Evolutionary conservation across 2,329 filamentous ascomycete species (phyloP).

Genomic region (Chaetomium sp.): DNA sequence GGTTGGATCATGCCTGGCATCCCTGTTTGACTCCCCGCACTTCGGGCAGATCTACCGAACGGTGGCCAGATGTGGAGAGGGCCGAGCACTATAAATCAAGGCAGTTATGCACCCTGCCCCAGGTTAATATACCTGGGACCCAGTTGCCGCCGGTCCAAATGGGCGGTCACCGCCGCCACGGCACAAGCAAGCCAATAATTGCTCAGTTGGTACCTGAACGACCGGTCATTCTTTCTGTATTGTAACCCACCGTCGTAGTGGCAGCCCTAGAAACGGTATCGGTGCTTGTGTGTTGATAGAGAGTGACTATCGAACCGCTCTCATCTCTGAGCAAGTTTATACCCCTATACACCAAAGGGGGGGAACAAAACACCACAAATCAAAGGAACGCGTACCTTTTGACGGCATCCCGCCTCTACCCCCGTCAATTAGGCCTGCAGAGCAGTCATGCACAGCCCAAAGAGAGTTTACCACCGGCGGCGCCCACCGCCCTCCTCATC

Average conservation of each 20-base stretch:
- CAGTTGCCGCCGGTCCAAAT: constrained; percentile 16
- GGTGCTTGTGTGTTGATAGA: not conserved
- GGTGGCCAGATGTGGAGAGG: constrained; percentile 13
- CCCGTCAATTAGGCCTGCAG: not conserved
- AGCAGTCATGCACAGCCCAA: too few relatives aligned
- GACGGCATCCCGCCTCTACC: not conserved
- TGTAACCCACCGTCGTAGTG: not conserved
- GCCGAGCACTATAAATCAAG: constrained; percentile 16
- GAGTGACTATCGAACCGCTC: not conserved
- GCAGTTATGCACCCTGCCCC: constrained; percentile 17
- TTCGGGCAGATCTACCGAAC: constrained; percentile 17
- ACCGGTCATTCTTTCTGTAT: not conserved
- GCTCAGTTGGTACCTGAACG: constrained; percentile 4
- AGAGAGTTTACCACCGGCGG: constrained; percentile 20
- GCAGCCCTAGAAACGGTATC: not conserved
- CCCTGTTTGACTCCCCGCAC: constrained; percentile 14
- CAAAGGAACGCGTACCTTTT: not conserved
- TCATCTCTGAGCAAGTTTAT: not conserved
- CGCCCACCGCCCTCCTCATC: constrained; percentile 31
- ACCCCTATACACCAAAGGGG: not conserved
- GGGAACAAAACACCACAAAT: constrained; percentile 11
- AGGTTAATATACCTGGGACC: constrained; percentile 25
- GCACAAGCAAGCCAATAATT: constrained; percentile 7
- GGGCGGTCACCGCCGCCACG: not conserved
- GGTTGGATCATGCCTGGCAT: constrained; percentile 13